Evolutionary conservation across 345 rosid species (phyloP).

Genomic region (Zanthoxylum bungeanum): DNA sequence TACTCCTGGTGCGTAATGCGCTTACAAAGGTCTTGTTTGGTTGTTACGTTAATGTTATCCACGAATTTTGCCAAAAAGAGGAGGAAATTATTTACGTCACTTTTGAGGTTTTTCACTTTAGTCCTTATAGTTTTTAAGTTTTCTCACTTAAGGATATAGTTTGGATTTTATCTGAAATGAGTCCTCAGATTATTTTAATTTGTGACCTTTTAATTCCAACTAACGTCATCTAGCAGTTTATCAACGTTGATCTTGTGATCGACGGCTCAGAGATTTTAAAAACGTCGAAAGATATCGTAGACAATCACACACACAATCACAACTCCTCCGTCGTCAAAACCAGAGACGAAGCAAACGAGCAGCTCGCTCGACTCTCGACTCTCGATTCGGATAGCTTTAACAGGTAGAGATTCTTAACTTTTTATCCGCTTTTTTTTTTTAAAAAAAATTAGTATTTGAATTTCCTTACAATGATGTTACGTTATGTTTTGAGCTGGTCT

Average conservation of each 20-base stretch:
- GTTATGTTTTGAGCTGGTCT: not conserved
- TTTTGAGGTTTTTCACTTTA: too few species aligned
- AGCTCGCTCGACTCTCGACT: not conserved
- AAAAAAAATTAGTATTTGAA: too few species aligned
- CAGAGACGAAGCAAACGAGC: not conserved
- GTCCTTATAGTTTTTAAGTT: too few species aligned
- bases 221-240: not conserved
- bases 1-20: too few species aligned
- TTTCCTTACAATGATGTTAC: too few species aligned
- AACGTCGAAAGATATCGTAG: not conserved
- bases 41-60: too few species aligned
- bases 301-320: not conserved
- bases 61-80: too few species aligned
- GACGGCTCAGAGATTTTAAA: not conserved
- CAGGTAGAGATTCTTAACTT: constrained; percentile 11
- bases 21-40: too few species aligned
- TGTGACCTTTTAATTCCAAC: not conserved
- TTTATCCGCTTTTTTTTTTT: not conserved
- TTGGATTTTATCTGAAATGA: too few species aligned
- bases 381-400: not conserved
- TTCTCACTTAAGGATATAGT: too few species aligned
- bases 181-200: too few species aligned
- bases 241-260: not conserved
- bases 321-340: not conserved
- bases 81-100: too few species aligned